Base-by-base conservation (phyloP, 148 eudicot genomes). In the Rhododendron griersonianum region DNA sequence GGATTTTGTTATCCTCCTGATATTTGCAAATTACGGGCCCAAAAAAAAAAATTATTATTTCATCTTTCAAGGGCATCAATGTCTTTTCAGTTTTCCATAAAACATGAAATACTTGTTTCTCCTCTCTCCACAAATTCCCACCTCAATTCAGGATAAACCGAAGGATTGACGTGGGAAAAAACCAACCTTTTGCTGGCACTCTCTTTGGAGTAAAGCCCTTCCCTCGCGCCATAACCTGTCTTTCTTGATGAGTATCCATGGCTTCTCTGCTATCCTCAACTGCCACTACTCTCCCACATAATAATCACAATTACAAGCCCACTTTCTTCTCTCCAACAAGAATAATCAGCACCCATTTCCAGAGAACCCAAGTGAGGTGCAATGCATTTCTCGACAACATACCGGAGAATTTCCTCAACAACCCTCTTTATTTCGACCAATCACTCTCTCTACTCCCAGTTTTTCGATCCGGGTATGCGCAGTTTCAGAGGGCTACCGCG, bases 251-350 rank as follows among this genome's bases (percentile, higher is more conserved):
- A 59, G 71, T 33, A 84, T 59, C 50, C 86, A 95, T 96, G 98
- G 97, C 96, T 86, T 94, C 93, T 83, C 82, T 90, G 59, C 86
- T 93, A 15, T 90, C 93, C 85, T 96, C 96, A 41, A 57, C 94
- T 33, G 83, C 95, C 86, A 85, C 91, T 81, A 81, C 92, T 83
- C 91, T 88, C 75, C 93, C 59, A 78, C 91, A 55, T 71, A 90
- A 80, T 55, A 85, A 85, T 47, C 81, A 50, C 18, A 47, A 30
- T 5, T 7, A 91, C 73, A 83, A 87, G 7, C 16, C 92, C 59
- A 80, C 88, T 76, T 87, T 79, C 41, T 78, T 88, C 84, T 84
- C 89, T 69, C 83, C 79, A 23, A 35, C 90, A 74, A 92, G 88
- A 91, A 86, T 89, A 79, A 55, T 82, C 48, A 44, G 87, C 41